Evolutionary conservation across 306 rosid species (phyloP).

Genomic region (Castanea mollissima): DNA sequence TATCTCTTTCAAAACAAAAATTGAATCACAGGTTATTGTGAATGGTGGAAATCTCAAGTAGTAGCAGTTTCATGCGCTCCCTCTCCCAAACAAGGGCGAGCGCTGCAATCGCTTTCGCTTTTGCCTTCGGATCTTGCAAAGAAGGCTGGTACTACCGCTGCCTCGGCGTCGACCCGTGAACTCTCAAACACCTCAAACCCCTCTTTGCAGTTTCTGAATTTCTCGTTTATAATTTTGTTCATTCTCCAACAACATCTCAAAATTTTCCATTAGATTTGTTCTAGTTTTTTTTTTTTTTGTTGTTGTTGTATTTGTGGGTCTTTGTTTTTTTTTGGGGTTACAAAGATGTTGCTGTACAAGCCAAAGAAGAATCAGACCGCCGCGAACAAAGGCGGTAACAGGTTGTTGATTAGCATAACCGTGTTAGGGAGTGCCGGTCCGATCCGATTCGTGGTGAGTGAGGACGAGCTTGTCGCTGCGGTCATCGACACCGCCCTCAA

Average conservation of each 20-base stretch:
- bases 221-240: background rate
- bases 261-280: background rate
- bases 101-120: constrained; percentile 61
- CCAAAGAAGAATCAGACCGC: constrained; percentile 69
- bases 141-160: constrained; percentile 99
- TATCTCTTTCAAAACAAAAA: background rate
- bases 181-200: too few species aligned
- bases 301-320: background rate
- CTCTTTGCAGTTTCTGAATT: too few species aligned
- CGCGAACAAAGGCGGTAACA: constrained; percentile 32
- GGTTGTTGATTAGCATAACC: constrained; percentile 75
- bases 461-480: constrained; percentile 63
- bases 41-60: constrained; percentile 85
- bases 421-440: constrained; percentile 96
- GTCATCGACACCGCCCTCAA: constrained; percentile 83
- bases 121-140: constrained; percentile 90
- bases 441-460: constrained; percentile 78
- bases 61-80: constrained; percentile 74
- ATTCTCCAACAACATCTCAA: background rate
- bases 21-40: constrained; percentile 42
- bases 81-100: constrained; percentile 68
- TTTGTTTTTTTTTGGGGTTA: background rate
- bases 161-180: constrained; percentile 92
- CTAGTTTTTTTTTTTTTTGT: background rate
- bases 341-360: constrained; percentile 72